Base-by-base conservation (phyloP, 345 rosid genomes). In the Garcia nutans region DNA sequence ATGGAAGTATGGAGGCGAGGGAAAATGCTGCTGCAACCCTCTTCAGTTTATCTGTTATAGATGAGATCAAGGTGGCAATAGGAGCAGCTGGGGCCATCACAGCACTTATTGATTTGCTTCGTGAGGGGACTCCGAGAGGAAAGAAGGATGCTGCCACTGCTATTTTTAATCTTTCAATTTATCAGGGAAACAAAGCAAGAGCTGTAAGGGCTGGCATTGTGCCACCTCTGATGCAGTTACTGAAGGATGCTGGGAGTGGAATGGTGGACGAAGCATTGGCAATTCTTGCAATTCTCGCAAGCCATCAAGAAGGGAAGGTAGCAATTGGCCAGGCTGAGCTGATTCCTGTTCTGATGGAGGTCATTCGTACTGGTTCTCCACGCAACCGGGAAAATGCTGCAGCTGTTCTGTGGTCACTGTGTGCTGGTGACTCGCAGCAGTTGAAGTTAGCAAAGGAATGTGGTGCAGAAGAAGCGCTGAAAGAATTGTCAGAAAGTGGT, bases 91-190 rank as follows among this genome's bases (percentile, higher is more conserved):
- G 97, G 55, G 99, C 99, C 3, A 83, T 96, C 82, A 95, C 97
- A 10, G 98, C 97, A 13, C 97, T 96, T 47, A 89, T 96, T 82
- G 88, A 81, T 57, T 78, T 96, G 79, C 93, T 96, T 10, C 84
- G 94, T 13, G 94, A 96, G 55, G 99, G 98, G 72, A 87, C 99
- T 61, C 91, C 96, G 16, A 82, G 98, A 86, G 99, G 97, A 65
- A 96, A 96, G 79, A 96, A 93, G 76, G 97, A 96, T 68, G 99
- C 99, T 16, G 97, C 98, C 41, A 93, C 97, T n/a, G 98, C 99
- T 6, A 92, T 93, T 26, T 96, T 96, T 81, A 96, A 96, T 77
- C 90, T 96, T 15, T 88, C 91, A 22, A 93, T 96, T 80, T 93
- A 96, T 82, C 99, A 96, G 75, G 99, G 99, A 45, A 96, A 96